Base-by-base conservation (phyloP, 2,329 filamentous ascomycete species). In the Colletotrichum sp. region DNA sequence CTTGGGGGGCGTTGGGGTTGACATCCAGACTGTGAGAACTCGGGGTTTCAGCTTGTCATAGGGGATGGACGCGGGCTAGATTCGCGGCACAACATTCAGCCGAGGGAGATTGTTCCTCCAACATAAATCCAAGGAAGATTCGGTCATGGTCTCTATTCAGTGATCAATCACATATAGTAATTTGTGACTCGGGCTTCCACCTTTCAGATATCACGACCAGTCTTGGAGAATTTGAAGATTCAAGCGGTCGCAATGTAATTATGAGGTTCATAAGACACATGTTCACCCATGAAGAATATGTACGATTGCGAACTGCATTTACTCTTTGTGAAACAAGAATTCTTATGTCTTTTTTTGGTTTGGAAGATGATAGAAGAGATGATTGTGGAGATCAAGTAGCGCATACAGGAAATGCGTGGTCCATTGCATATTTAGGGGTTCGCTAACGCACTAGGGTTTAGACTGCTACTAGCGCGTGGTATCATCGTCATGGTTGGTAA, bases 1-100 rank as follows among this genome's bases (percentile, higher is more conserved):
- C 52, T 18, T 69, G 52, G 52, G 52, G 66, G 12, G 30, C 24
- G 8, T 39, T 39, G 32, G 66, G 66, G 10, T 30, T 69, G 24
- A 60, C 52, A 12, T 69, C 66, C 7, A 69, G 24, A 15, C 49
- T 69, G 16, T 69, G 32, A 69, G 3, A 5, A 24, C 44, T 13
- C 3, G n/a, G 10, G n/a, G 36, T 39, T 39, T 1, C 36, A 39
- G 36, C 7, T 39, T 39, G 8, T 8, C 15, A 9, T 39, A 9
- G 16, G 2, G 18, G 39, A 44, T n/a, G 8, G 8, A n/a, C 18
- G 8, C 18, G 6, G n/a, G 52, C 52, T 57, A 26, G 13, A 18
- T 57, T 57, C 52, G 36, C 39, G 39, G 16, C 18, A n/a, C 8
- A 1, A 44, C 18, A 18, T n/a, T 44, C 18, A n/a, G 39, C 39